Evolutionary conservation across 305 asterid genomes (phyloP), one percentile per base, ranked within the genome.

Genomic region (Plantago coronopus): DNA sequence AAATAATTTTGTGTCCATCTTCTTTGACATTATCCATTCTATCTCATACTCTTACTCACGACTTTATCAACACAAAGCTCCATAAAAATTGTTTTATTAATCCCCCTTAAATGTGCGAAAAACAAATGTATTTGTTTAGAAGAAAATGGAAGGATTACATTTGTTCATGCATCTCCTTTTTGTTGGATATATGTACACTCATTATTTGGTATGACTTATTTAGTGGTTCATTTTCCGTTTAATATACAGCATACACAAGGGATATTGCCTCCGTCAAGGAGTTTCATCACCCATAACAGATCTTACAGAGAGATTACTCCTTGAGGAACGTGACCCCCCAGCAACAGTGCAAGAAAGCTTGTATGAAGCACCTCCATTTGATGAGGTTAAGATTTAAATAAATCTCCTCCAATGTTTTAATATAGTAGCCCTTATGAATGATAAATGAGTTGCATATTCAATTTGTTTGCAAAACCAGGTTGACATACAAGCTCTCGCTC

Each of bases 401-500:
- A 43, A 43, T 16, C 10, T 23, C 54, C 53, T 25, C 51, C 11
- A 54, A 37, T 21, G 42, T 50, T 17, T 22, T 17, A 4, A n/a
- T 17, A 16, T 29, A 16, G 59, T 12, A 11, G 22, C 25, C 61
- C 31, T 20, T 59, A 57, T 22, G 67, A 47, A 25, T 29, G 40
- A 15, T 12, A n/a, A 20, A 51, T 46, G 43, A 21, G 55, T 62
- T 68, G 34, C 48, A 22, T 38, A 17, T 57, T 37, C 17, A 51
- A 49, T 29, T 44, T 69, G 70, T 54, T 42, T 69, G 54, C 13
- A 62, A 38, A 37, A 47, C 58, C 79, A 93, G 97, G 94, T 81
- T 81, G 99, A 93, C 74, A 85, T 93, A 70, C 99, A 93, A 79
- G 97, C 95, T 61, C 96, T 89, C 74, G 99, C 97, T 63, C 96